Base-by-base conservation (phyloP, 176 grass and related monocot species). In the Rhipidocladum racemiflorum region DNA sequence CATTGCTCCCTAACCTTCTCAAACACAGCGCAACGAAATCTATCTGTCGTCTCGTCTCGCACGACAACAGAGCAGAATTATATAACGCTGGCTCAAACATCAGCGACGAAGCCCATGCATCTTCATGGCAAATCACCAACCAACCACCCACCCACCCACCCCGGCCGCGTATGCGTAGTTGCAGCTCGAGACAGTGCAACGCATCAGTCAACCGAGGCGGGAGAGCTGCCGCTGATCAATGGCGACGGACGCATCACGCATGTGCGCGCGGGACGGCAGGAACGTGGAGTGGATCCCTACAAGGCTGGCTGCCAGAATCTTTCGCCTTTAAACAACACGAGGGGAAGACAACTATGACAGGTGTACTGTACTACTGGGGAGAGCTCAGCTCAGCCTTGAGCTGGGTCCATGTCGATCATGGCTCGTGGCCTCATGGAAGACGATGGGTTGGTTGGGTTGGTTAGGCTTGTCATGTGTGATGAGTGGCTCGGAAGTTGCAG, bases 241-340 rank as follows among this genome's bases (percentile, higher is more conserved):
- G 54, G 82, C 87, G 82, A 24, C 30, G 14, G 55, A 16, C 28
- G 25, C 57, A 15, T 18, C 30, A 23, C 28, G 76, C 82, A 89
- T 85, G 87, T 85, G 87, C 48, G 24, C 53, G 44, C 32, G 68
- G 68, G 65, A 70, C 55, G 66, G 54, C 18, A 34, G 28, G 68
- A 84, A 89, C 87, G 50, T 89, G 87, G 81, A 59, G 75, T 20
- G 61, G 23, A 51, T 61, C 66, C 35, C 74, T 48, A 44, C 71
- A 39, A 61, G 43, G 59, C 74, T 65, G 74, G 30, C 29, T 71
- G 83, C 27, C 83, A 60, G 74, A 83, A 83, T 73, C 80, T 61
- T 69, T 42, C 65, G 34, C 49, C 49, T 69, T 80, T 81, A 81
- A 81, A 69, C 64, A 42, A 80, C 48, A 13, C 62, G 29, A 23